Evolutionary conservation across 495 filamentous ascomycete species (phyloP).

Genomic region (Penicillium egyptiacum): DNA sequence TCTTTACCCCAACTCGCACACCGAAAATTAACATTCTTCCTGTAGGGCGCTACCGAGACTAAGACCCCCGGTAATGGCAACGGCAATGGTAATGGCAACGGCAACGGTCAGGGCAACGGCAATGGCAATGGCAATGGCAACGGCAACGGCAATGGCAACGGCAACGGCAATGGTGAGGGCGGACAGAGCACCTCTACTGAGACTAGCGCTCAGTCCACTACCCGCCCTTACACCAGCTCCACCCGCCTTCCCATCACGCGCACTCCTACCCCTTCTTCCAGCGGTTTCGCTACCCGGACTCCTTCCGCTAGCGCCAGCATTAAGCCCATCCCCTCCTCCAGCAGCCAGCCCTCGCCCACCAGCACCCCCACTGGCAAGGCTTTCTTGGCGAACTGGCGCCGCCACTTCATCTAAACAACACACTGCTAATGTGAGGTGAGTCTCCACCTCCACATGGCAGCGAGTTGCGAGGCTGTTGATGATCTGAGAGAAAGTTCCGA

Average conservation of each 20-base stretch:
- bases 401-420: conserved; percentile 28
- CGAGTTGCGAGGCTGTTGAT: conserved; percentile 18
- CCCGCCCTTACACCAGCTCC: conserved; percentile 39
- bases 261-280: conserved; percentile 20
- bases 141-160: conserved; percentile 1
- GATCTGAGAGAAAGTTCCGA: conserved; percentile 19
- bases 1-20: background rate
- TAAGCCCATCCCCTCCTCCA: conserved; percentile 8
- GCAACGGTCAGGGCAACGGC: background rate
- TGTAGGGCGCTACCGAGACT: conserved; percentile 18
- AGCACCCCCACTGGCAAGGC: conserved; percentile 16
- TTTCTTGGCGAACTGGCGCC: conserved; percentile 32
- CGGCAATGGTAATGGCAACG: background rate
- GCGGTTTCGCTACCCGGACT: conserved; percentile 33
- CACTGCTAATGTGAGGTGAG: conserved; percentile 14
- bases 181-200: conserved; percentile 17
- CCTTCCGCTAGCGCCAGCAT: conserved; percentile 40
- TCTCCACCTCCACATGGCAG: conserved; percentile 4
- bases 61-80: conserved; percentile 8
- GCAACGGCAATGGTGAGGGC: conserved; percentile 14
- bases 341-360: conserved; percentile 24
- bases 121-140: conserved; percentile 12
- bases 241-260: conserved; percentile 16
- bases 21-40: conserved; percentile 1
- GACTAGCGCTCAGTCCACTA: conserved; percentile 10